Conservation (phyloP, 306 rosid genomes). For the Malus domestica region ASM211411v1 NC_041803.1:55017001-55017500, state of each 20-base stretch:
- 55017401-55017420: not conserved
- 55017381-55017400: not conserved
- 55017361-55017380: no score
- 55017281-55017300: not conserved
- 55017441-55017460: not conserved
- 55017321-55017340: not conserved
- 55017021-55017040: not conserved
- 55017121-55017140: not conserved
- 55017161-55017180: not conserved
- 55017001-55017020: not conserved
- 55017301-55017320: not conserved
- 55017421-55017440: not conserved
- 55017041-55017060: not conserved
- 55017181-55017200: not conserved
- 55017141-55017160: not conserved
- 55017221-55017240: not conserved
- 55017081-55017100: not conserved
- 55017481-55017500: not conserved
- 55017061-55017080: not conserved
- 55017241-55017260: not conserved
- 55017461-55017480: not conserved
- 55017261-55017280: not conserved
- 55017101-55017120: not conserved
- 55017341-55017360: not conserved
- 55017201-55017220: not conserved